Base-by-base conservation (phyloP, 2,329 filamentous ascomycete genomes). In the Fusarium sp. region DNA sequence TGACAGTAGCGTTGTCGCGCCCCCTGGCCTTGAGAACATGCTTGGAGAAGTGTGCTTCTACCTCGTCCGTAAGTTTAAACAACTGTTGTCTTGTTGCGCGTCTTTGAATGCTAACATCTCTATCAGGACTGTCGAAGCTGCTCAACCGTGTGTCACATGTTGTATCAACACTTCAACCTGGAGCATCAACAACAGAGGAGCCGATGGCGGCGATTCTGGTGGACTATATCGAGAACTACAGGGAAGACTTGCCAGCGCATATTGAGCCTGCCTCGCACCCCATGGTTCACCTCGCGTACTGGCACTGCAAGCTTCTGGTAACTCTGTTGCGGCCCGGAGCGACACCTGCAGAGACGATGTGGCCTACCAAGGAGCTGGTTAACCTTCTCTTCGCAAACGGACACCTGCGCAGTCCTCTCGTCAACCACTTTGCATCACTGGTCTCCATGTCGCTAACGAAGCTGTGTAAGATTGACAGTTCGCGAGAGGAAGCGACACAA, bases 281-380 rank as follows among this genome's bases (percentile, higher is more conserved):
- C 5, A 79, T 92, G 35, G 85, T 94, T 3, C 90, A 93, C 75
- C 85, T 94, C 27, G 89, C 89, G 20, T 94, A 93, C 82, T 93
- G 92, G 89, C 92, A 94, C 80, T 87, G 90, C 74, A 90, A 91
- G 70, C 85, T 94, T 10, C 84, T 94, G 20, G 86, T 90, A 11
- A 90, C 91, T 61, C 86, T 93, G 3, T 84, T 92, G 64, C 89
- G 88, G 41, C 87, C 89, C 1, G 86, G 86, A 13, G 85, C 88
- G 1, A 88, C 88, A 45, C 85, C 89, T 0, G 83, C 85, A 2
- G 88, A 92, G 68, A 85, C 92, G 18, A 82, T 93, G 23, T 90
- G 89, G 81, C 88, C 91, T 7, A 89, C 90, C 30, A 86, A 87
- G 69, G 88, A 91, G 76, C 86, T 91, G 6, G 86, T 89, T 43